Evolutionary conservation across 495 filamentous ascomycete species (phyloP).

Genomic region (Clohesyomyces aquaticus): DNA sequence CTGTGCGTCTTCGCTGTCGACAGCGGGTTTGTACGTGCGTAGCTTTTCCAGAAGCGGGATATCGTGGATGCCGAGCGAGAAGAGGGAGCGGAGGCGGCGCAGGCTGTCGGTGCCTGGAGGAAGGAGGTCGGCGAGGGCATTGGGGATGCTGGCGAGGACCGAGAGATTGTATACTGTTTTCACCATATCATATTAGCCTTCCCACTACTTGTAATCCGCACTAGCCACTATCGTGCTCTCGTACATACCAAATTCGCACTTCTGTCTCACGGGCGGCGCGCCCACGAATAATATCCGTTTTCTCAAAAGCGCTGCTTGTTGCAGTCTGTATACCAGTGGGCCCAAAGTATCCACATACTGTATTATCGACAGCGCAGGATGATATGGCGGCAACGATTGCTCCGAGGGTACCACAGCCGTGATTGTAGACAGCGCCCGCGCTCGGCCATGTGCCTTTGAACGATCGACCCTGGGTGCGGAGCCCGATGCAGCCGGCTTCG

Average conservation of each 20-base stretch:
- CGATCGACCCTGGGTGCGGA: constrained; percentile 2
- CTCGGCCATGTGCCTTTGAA: constrained; percentile 29
- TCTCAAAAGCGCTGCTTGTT: constrained; percentile 83
- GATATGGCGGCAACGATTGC: constrained; percentile 73
- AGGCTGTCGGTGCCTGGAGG: constrained; percentile 57
- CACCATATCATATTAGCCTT: neutral
- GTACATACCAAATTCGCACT: constrained; percentile 82
- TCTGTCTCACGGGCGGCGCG: constrained; percentile 79
- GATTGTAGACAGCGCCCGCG: constrained; percentile 33
- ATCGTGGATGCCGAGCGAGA: constrained; percentile 89
- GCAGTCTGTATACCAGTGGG: constrained; percentile 85
- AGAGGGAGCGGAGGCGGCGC: constrained; percentile 78
- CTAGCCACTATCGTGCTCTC: neutral
- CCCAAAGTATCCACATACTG: constrained; percentile 81
- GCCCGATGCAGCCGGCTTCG: constrained; percentile 14
- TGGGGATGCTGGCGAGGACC: constrained; percentile 77
- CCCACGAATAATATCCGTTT: constrained; percentile 85
- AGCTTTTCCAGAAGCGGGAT: constrained; percentile 74
- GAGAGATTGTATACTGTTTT: constrained; percentile 85
- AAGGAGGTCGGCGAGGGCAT: constrained; percentile 66
- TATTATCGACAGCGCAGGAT: constrained; percentile 82
- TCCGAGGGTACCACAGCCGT: constrained; percentile 56
- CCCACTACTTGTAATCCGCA: neutral
- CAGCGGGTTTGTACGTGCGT: constrained; percentile 22
- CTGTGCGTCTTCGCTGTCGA: constrained; percentile 47